Conservation (phyloP, 371 early-diverging fungal species). For the Mortierella sp. region DNA sequence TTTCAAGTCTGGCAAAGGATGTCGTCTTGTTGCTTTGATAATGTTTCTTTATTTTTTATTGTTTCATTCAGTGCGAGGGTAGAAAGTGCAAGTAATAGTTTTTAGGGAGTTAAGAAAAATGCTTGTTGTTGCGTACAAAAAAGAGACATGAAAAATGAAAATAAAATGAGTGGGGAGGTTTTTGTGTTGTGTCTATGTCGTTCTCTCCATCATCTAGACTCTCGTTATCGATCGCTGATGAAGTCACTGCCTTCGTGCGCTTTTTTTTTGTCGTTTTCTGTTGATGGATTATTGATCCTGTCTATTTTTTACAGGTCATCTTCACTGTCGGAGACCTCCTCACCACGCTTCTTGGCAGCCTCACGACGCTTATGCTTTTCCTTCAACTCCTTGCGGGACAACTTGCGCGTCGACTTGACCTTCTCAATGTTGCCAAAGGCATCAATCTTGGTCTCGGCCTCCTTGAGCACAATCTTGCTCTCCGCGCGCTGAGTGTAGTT, state of each 20-base stretch:
- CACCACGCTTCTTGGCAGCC: slow-evolving; percentile 46
- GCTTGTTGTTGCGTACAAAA: neutral
- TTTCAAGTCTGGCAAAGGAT: neutral
- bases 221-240: neutral
- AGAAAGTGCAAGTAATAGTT: neutral
- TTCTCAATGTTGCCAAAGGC: slow-evolving; percentile 57
- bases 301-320: slow-evolving; percentile 34
- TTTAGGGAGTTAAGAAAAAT: too few relatives aligned
- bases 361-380: slow-evolving; percentile 55
- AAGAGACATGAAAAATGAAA: neutral
- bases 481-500: slow-evolving; percentile 46
- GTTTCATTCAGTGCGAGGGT: neutral
- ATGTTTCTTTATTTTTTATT: too few relatives aligned
- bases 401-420: slow-evolving; percentile 57
- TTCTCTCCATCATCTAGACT: neutral
- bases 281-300: neutral
- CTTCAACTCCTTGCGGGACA: slow-evolving; percentile 58
- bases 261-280: neutral
- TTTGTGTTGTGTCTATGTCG: neutral
- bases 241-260: neutral
- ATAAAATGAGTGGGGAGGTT: neutral
- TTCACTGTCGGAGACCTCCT: slow-evolving; percentile 52
- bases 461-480: slow-evolving; percentile 55
- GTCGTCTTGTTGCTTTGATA: neutral
- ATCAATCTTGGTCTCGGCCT: slow-evolving; percentile 56